A percentile compares a stretch with the other conserved stretches of the same genome.
These are phyloP conservation scores for Cajanus cajan DNA, from an alignment of 306 rosid species.

Conservation along the genomic window DNA sequence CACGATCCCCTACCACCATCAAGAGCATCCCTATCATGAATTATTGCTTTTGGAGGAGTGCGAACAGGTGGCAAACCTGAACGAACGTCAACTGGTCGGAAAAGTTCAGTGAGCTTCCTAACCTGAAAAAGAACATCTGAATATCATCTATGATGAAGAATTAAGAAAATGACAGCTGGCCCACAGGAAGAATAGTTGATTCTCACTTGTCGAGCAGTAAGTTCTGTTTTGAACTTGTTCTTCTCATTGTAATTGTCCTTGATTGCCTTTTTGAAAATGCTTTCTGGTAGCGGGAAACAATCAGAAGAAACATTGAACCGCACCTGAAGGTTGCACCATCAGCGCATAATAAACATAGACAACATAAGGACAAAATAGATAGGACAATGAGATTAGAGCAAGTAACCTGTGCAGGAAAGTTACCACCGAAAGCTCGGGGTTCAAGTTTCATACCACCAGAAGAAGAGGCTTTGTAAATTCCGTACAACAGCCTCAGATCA, in stretches of 20 bases:
- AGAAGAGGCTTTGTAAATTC: conserved; percentile 78
- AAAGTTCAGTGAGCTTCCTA: conserved; percentile 74
- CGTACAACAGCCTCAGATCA: conserved; percentile 81
- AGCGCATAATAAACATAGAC: conserved; percentile 24
- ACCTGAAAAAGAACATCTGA: conserved; percentile 52
- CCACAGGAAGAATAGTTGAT: background rate
- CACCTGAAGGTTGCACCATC: conserved; percentile 58
- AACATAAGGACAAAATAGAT: background rate
- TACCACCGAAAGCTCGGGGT: conserved; percentile 81
- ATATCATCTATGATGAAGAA: conserved; percentile 17
- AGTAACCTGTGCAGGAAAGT: conserved; percentile 83
- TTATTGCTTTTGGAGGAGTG: conserved; percentile 32
- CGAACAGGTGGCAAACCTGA: conserved; percentile 28
- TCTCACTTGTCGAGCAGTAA: conserved; percentile 73
- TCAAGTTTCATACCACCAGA: conserved; percentile 80
- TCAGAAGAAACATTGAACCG: conserved; percentile 65
- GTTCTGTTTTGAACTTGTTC: conserved; percentile 78
- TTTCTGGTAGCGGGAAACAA: conserved; percentile 78
- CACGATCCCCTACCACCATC: conserved; percentile 33
- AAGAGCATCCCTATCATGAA: conserved; percentile 35
- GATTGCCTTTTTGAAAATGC: conserved; percentile 78
- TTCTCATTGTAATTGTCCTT: conserved; percentile 67
- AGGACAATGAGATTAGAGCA: background rate
- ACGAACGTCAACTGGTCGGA: conserved; percentile 55
- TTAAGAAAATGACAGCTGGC: background rate